Base-by-base conservation (phyloP, 2,329 filamentous ascomycete genomes). In the Fulvia fulva region DNA sequence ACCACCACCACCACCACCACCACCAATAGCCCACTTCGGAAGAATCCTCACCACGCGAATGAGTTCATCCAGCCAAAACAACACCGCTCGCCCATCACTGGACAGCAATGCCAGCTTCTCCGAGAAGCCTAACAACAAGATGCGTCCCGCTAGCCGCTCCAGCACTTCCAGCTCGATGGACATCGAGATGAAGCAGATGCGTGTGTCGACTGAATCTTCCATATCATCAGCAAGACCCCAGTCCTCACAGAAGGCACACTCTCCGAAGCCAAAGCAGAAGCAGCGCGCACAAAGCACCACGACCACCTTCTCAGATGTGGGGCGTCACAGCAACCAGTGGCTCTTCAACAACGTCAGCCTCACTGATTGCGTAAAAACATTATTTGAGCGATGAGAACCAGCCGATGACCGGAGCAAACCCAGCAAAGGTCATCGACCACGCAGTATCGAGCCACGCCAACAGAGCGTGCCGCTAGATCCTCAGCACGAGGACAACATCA, bases 261-360 rank as follows among this genome's bases (percentile, higher is more conserved):
- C 37, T 7, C 37, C 37, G 5, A 60, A 59, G 51, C 16, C 50
- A 28, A 62, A 60, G 34, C 51, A 37, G n/a, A 55, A 53, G 41
- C 45, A 50, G 5, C 58, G 56, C 50, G 49, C 51, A 3, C 53
- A 58, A 23, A 53, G 53, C 45, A 47, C 43, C 8, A 62, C 61
- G 34, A 47, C 43, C 8, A 62, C 61, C 9, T 70, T 65, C 58
- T 59, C 58, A 26, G 64, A 81, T 57, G 78, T 71, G 55, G 79
- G 79, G 14, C 75, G 79, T 8, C 79, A 81, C 66, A 75, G 74
- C 19, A 80, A 81, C 55, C 76, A 80, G 55, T 81, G 79, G 79
- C 70, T 81, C 5, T 81, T 81, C 58, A 74, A 75, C 21, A 76
- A 77, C 1, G 77, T 80, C 65, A 79, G 76, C 63, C 67, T 81